Evolutionary conservation across 352 stramenopile species (phyloP).

Genomic region (Blastocystis hominis): DNA sequence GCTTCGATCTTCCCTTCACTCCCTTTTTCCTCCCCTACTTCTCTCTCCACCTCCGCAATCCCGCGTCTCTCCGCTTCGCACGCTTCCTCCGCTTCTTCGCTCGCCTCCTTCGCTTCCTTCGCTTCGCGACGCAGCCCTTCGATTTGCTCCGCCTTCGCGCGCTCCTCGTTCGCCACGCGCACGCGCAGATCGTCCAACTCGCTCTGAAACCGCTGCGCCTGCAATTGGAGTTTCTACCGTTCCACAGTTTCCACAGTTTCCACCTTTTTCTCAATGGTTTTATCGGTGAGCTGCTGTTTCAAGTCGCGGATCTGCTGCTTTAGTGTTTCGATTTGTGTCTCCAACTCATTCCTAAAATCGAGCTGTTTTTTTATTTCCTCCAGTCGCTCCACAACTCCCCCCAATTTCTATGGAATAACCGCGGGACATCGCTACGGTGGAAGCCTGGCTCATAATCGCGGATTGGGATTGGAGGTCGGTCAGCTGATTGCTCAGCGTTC

Average conservation of each 20-base stretch:
- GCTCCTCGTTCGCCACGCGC: background rate
- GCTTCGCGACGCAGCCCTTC: background rate
- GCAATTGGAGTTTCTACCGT: constrained; percentile 30
- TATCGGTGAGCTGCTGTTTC: background rate
- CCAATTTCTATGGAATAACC: background rate
- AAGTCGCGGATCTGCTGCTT: constrained; percentile 20
- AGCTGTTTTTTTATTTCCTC: background rate
- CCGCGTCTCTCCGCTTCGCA: background rate
- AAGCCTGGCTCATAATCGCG: background rate
- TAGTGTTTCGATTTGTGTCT: background rate
- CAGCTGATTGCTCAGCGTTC: background rate
- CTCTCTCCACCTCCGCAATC: background rate
- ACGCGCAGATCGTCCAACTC: background rate
- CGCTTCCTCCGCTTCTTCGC: background rate
- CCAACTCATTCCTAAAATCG: background rate
- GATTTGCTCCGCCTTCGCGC: background rate
- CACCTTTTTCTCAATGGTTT: constrained; percentile 36
- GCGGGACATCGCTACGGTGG: background rate
- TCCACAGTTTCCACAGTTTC: background rate
- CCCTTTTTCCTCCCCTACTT: background rate
- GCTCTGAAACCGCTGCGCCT: background rate
- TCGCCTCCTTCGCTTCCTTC: no score
- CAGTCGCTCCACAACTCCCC: background rate
- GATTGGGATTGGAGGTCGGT: constrained; percentile 1
- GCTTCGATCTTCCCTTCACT: background rate